Evolutionary conservation across 2,329 filamentous ascomycete genomes (phyloP).

Genomic region (Sphaerulina musiva): DNA sequence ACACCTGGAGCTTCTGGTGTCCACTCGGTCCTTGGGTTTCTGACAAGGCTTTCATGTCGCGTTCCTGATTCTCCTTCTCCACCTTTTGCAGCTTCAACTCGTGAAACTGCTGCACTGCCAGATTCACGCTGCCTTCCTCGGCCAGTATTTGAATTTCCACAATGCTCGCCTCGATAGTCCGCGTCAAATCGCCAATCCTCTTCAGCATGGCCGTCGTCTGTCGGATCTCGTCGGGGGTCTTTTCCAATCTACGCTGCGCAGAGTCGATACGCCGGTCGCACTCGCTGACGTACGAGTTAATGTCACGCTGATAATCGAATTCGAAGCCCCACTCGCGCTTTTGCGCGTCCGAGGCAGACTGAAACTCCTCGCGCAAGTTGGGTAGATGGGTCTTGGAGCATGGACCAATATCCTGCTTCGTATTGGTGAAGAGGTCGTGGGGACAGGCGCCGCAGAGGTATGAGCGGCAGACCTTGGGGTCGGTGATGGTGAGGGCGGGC

Average conservation of each 20-base stretch:
- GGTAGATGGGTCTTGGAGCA: constrained; percentile 87
- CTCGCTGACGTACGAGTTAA: constrained; percentile 94
- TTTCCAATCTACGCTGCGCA: constrained; percentile 84
- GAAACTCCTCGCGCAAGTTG: constrained; percentile 81
- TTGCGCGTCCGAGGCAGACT: constrained; percentile 62
- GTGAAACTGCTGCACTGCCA: constrained; percentile 81
- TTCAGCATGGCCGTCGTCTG: constrained; percentile 89
- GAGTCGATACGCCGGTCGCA: constrained; percentile 91
- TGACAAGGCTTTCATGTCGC: constrained; percentile 80
- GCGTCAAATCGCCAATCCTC: constrained; percentile 71
- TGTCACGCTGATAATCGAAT: constrained; percentile 91
- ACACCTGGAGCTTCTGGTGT: constrained; percentile 97
- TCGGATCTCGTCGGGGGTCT: constrained; percentile 88
- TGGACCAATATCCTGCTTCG: constrained; percentile 89
- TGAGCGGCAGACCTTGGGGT: constrained; percentile 89
- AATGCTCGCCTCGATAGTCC: constrained; percentile 73
- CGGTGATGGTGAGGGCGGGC: constrained; percentile 78
- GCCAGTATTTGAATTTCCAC: constrained; percentile 81
- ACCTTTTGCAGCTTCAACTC: constrained; percentile 73
- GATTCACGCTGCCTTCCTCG: constrained; percentile 70
- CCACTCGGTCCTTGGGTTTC: constrained; percentile 90
- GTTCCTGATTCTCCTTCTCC: constrained; percentile 74
- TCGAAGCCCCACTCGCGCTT: constrained; percentile 81
- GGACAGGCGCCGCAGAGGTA: constrained; percentile 92
- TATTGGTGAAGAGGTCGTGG: constrained; percentile 99